Percentiles rank a stretch among this genome's conserved stretches.
These are phyloP conservation scores for Exsudoporus frostii DNA, from an alignment of 768 basidiomycete species.

Conservation along the genomic window DNA sequence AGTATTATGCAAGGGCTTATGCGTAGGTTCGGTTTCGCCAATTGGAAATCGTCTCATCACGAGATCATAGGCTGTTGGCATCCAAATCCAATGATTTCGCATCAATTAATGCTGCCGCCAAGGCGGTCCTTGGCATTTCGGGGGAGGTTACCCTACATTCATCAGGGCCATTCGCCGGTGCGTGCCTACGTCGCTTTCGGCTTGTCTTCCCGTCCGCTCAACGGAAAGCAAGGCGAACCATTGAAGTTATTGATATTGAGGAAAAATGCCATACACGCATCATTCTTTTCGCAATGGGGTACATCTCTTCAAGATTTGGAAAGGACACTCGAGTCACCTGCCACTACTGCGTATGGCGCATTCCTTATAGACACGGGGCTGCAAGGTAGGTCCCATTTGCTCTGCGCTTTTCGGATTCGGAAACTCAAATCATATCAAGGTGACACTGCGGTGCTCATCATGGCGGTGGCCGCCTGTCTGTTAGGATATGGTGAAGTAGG, in stretches of 20 bases:
- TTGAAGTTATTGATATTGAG: background rate
- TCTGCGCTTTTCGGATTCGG: background rate
- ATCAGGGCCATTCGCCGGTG: background rate
- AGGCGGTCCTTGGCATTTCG: background rate
- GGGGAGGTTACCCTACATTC: background rate
- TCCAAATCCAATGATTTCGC: background rate
- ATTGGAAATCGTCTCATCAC: background rate
- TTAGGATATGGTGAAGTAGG: slow-evolving; percentile 1
- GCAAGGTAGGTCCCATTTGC: background rate
- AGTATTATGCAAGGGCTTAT: slow-evolving; percentile 6
- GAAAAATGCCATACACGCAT: background rate
- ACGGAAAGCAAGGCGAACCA: background rate
- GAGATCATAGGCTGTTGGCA: background rate
- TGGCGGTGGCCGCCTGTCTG: slow-evolving; percentile 1
- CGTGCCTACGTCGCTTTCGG: background rate
- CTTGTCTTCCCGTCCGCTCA: background rate
- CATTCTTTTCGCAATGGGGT: background rate
- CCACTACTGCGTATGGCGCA: slow-evolving; percentile 2
- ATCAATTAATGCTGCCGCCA: background rate
- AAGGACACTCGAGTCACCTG: background rate
- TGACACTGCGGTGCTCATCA: background rate
- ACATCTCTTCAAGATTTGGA: background rate
- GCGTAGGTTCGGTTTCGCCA: background rate
- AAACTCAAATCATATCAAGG: background rate
- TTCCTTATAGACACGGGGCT: slow-evolving; percentile 5